Conservation (phyloP, 306 rosid genomes). For the Canavalia gladiata region DNA sequence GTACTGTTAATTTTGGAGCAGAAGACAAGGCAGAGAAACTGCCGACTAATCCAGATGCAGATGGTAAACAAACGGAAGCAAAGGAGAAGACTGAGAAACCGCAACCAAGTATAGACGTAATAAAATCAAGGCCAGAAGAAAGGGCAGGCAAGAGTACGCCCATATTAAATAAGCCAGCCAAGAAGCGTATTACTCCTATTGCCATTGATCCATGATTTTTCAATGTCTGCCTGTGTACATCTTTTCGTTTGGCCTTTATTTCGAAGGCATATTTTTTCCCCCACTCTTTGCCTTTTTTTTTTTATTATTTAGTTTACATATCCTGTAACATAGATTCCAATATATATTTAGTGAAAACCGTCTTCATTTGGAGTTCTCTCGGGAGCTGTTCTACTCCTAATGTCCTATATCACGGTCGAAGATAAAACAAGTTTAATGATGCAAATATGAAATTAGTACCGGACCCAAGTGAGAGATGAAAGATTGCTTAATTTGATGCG, state of each 20-base stretch:
- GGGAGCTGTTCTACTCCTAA: background rate
- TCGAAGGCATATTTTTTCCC: background rate
- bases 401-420: background rate
- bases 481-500: background rate
- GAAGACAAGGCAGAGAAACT: conserved; percentile 38
- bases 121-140: conserved; percentile 40
- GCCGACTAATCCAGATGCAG: conserved; percentile 7
- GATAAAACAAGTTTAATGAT: background rate
- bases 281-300: background rate
- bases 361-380: conserved; percentile 1
- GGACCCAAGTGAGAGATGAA: background rate
- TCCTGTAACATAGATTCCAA: conserved; percentile 39
- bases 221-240: conserved; percentile 43
- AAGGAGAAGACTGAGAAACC: conserved; percentile 48
- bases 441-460: background rate
- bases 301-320: conserved; percentile 16
- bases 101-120: conserved; percentile 44
- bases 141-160: conserved; percentile 40
- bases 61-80: conserved; percentile 41
- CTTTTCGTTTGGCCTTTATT: conserved; percentile 41
- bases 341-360: conserved; percentile 6
- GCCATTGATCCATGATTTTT: conserved; percentile 50
- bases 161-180: conserved; percentile 52
- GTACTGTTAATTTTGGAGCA: conserved; percentile 34
- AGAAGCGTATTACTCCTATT: conserved; percentile 54